Base-by-base conservation (phyloP, 371 early-diverging fungal species). In the Apophysomyces variabilis region DNA sequence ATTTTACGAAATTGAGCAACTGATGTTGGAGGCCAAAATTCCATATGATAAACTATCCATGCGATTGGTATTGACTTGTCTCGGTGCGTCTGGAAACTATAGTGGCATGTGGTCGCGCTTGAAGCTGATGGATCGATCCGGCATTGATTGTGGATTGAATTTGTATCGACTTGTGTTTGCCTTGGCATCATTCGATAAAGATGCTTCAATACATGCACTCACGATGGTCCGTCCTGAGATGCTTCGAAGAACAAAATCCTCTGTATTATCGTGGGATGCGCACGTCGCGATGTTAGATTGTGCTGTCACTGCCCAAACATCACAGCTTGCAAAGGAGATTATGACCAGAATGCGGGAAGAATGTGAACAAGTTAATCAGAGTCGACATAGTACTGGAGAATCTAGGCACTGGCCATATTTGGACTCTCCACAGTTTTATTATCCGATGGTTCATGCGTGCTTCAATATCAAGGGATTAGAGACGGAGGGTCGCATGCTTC, bases 251-350 rank as follows among this genome's bases (percentile, higher is more conserved):
- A 32, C 71, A 5, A 54, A 65, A 11, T 5, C 54, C 1, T 5
- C 18, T 21, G 9, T n/a, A 32, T 44, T 77, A 1, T 58, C 69
- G 7, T 70, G 72, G 67, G 60, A 58, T 8, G 66, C 71, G 4
- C 74, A 79, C 36, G 60, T 62, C 35, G 72, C 84, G 4, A 73
- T 83, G 64, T 66, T 83, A 5, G 77, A 83, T 59, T 83, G 84
- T 41, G 76, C 78, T 60, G 41, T 78, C 16, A 59, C 79, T 4
- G 70, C 73, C 8, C 76, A 79, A 38, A 66, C 71, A 50, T 50
- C 70, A 3, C 6, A 38, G 3, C 60, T 67, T 45, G 72, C 76
- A n/a, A 58, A 58, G n/a, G 64, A 62, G 1, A 65, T 77, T 18
- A 74, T 75, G 47, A 18, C 41, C 9, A 54, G 63, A 18, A 69